Conservation (phyloP, 2,329 filamentous ascomycete genomes). For the Nothopassalora personata region DNA sequence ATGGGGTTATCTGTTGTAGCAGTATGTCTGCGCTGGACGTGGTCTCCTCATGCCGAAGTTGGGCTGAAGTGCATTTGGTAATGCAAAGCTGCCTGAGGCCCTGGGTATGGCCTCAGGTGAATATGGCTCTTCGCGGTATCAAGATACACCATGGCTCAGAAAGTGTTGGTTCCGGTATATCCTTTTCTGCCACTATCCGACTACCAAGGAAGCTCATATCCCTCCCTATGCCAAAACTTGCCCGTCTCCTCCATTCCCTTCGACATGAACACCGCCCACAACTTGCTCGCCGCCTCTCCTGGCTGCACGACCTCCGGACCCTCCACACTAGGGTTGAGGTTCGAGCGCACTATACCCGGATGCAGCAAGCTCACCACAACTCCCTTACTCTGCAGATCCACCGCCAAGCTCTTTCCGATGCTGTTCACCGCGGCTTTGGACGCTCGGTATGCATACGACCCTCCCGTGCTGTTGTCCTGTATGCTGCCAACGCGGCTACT, state of each 20-base stretch:
- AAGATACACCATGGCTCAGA: neutral
- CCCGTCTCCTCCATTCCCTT: conserved; percentile 40
- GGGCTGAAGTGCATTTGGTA: neutral
- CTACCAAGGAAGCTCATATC: conserved; percentile 42
- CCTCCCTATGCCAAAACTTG: conserved; percentile 43
- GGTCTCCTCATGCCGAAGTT: neutral
- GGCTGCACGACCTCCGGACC: conserved; percentile 39
- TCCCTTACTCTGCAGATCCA: conserved; percentile 38
- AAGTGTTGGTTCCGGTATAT: neutral
- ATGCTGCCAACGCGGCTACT: conserved; percentile 42
- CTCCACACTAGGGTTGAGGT: conserved; percentile 25
- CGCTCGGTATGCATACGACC: conserved; percentile 41
- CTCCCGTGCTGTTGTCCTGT: conserved; percentile 39
- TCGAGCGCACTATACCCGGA: conserved; percentile 41
- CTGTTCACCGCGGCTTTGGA: conserved; percentile 44
- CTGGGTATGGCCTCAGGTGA: neutral
- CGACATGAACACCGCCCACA: conserved; percentile 38
- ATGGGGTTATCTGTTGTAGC: neutral
- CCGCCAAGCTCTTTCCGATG: conserved; percentile 40
- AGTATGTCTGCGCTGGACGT: neutral
- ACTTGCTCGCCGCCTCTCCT: conserved; percentile 41
- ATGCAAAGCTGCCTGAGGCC: neutral
- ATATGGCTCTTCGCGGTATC: neutral
- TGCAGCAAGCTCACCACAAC: conserved; percentile 41
- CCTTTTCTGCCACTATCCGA: neutral